A percentile compares a stretch with the other conserved stretches of the same genome.
Evolutionary conservation across 108 stramenopile species (phyloP).

Genomic region (Pseudonitzschia multiseries): DNA sequence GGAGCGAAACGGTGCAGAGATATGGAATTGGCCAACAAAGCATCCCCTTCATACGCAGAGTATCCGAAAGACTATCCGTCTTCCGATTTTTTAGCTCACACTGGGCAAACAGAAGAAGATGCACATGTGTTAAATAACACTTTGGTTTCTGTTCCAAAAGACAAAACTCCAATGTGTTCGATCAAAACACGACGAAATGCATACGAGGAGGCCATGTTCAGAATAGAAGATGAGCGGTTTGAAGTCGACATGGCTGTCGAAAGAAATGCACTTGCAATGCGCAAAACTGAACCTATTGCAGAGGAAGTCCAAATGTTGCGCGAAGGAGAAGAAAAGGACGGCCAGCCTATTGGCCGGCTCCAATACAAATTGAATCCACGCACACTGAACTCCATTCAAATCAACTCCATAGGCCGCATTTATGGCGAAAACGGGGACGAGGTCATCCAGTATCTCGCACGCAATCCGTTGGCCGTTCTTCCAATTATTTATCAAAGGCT

Average conservation of each 20-base stretch:
- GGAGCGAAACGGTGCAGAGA: constrained; percentile 54
- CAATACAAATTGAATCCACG: constrained; percentile 74
- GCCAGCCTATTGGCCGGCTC: constrained; percentile 84
- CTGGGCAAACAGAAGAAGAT: constrained; percentile 61
- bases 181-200: constrained; percentile 53
- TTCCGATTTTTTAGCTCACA: constrained; percentile 40
- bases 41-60: constrained; percentile 74
- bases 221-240: constrained; percentile 86
- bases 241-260: constrained; percentile 99
- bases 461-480: constrained; percentile 91
- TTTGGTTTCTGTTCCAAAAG: constrained; percentile 47
- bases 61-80: constrained; percentile 70
- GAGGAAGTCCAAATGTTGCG: constrained; percentile 83
- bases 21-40: constrained; percentile 48
- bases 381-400: constrained; percentile 67
- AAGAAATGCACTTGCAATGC: constrained; percentile 83
- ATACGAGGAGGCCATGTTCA: constrained; percentile 79
- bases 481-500: constrained; percentile 94
- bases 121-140: constrained; percentile 51
- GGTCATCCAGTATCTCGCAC: constrained; percentile 90
- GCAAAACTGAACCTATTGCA: constrained; percentile 88
- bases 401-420: constrained; percentile 80
- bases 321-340: constrained; percentile 79
- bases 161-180: constrained; percentile 42
- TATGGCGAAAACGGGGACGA: constrained; percentile 88